Percentiles rank a stretch among this genome's conserved stretches.
phyloP scores from a whole-genome alignment of 2,329 filamentous ascomycete genomes.

The Penicillium sp. region DNA sequence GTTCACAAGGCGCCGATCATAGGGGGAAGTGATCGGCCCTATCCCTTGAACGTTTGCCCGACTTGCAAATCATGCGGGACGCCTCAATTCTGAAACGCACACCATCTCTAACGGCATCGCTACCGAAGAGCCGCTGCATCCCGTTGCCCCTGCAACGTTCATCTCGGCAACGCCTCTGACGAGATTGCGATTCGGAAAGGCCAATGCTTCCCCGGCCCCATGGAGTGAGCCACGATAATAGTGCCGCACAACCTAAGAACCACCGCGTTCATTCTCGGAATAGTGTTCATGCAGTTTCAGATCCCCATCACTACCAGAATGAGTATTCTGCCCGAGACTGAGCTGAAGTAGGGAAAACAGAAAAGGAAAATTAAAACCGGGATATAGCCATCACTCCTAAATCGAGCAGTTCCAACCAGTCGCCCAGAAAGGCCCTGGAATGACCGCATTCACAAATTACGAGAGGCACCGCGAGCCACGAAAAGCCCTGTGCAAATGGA shows the following conservation, averaged over 20 bases:
- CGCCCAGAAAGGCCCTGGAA: neutral
- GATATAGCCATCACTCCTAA: neutral
- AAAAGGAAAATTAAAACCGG: neutral
- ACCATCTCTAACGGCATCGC: slow-evolving; percentile 1
- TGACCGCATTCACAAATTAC: neutral
- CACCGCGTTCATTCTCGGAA: neutral
- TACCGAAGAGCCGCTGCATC: slow-evolving; percentile 6
- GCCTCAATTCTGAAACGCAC: slow-evolving; percentile 16
- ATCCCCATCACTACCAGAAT: neutral
- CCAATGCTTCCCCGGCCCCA: neutral
- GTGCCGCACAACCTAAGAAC: neutral
- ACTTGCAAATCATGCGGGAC: slow-evolving; percentile 1
- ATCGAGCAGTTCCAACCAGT: neutral
- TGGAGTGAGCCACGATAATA: neutral
- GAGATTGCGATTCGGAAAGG: neutral
- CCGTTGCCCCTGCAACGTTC: slow-evolving; percentile 13
- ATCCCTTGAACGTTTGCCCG: slow-evolving; percentile 14
- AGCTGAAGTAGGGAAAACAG: neutral
- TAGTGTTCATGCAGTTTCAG: neutral
- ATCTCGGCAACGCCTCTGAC: neutral
- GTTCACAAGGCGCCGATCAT: slow-evolving; percentile 8
- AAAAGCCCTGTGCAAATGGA: neutral
- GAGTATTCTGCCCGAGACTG: neutral
- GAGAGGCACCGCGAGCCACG: neutral
- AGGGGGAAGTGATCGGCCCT: slow-evolving; percentile 19